These are phyloP conservation scores for Geum urbanum DNA, from an alignment of 306 rosid species.

Conservation along the genomic window DNA sequence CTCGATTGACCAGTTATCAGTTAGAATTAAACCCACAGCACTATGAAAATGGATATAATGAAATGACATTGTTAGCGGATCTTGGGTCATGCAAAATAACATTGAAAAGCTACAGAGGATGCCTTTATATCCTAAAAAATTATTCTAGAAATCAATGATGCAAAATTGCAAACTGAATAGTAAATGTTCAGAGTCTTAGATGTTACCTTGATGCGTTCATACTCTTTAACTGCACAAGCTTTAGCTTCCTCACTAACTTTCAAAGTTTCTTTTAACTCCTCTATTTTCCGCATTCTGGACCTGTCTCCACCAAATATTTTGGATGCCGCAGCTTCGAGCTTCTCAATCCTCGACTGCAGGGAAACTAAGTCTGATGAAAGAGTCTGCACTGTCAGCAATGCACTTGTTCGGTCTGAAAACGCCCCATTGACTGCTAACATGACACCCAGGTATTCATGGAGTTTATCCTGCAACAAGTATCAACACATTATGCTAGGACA, in stretches of 20 bases:
- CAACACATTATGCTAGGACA: background rate
- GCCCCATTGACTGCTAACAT: constrained; percentile 76
- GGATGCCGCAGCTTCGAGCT: constrained; percentile 84
- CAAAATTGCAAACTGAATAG: background rate
- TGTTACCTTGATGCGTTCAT: constrained; percentile 79
- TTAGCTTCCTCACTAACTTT: constrained; percentile 76
- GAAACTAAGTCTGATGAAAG: constrained; percentile 67
- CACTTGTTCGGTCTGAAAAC: constrained; percentile 75
- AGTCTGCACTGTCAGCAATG: constrained; percentile 79
- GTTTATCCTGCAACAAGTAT: constrained; percentile 56
- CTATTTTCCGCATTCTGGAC: constrained; percentile 63
- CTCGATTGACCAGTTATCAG: background rate
- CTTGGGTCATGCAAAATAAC: background rate
- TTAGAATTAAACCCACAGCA: background rate
- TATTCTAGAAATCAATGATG: background rate
- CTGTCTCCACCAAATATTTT: constrained; percentile 88
- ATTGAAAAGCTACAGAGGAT: background rate
- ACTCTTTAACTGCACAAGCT: constrained; percentile 69
- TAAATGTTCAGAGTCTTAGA: constrained; percentile 3
- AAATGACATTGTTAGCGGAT: background rate
- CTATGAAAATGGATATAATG: background rate
- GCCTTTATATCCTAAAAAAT: background rate
- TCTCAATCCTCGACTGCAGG: constrained; percentile 70
- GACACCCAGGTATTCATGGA: constrained; percentile 83
- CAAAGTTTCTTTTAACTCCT: constrained; percentile 72